These are phyloP conservation scores for Zhuliangozyma parablackwelliae DNA, from an alignment of 1,139 yeast genomes.

Conservation along the genomic window DNA sequence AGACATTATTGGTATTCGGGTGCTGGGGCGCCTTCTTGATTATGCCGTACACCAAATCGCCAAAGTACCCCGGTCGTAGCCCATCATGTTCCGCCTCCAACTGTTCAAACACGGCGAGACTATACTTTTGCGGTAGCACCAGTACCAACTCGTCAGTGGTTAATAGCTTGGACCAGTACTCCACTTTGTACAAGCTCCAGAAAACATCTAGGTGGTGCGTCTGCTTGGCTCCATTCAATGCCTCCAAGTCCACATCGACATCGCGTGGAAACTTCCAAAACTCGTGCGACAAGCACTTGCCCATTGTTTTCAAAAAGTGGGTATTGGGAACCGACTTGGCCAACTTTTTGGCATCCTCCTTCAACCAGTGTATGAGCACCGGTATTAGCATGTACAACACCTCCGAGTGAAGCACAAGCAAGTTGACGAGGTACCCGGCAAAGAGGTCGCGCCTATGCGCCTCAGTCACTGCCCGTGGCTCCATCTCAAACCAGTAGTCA, in stretches of 20 bases:
- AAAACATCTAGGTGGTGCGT: constrained; percentile 15
- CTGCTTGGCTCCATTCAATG: constrained; percentile 15
- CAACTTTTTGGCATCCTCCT: no score
- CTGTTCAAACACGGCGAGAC: constrained; percentile 6
- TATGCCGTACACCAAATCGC: constrained; percentile 1
- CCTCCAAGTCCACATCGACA: constrained; percentile 14
- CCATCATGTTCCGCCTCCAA: constrained; percentile 1
- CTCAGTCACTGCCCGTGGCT: constrained; percentile 20
- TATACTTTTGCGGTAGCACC: constrained; percentile 12
- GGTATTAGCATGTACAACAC: constrained; percentile 31
- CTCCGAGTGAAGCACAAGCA: constrained; percentile 32
- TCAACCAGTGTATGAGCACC: constrained; percentile 33
- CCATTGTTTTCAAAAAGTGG: constrained; percentile 4
- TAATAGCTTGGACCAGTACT: constrained; percentile 30
- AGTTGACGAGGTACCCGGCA: constrained; percentile 32
- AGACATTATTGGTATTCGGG: constrained; percentile 19
- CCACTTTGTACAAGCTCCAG: constrained; percentile 24
- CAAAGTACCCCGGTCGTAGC: constrained; percentile 2
- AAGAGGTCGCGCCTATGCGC: constrained; percentile 21
- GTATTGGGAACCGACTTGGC: constrained; percentile 17
- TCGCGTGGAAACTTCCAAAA: constrained; percentile 24
- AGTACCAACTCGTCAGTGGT: constrained; percentile 6
- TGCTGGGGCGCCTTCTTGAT: constrained; percentile 16
- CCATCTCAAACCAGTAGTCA: constrained; percentile 35
- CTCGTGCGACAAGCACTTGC: constrained; percentile 13